Conservation (phyloP, 495 filamentous ascomycete genomes). For the Penicillium robsamsonii region DNA sequence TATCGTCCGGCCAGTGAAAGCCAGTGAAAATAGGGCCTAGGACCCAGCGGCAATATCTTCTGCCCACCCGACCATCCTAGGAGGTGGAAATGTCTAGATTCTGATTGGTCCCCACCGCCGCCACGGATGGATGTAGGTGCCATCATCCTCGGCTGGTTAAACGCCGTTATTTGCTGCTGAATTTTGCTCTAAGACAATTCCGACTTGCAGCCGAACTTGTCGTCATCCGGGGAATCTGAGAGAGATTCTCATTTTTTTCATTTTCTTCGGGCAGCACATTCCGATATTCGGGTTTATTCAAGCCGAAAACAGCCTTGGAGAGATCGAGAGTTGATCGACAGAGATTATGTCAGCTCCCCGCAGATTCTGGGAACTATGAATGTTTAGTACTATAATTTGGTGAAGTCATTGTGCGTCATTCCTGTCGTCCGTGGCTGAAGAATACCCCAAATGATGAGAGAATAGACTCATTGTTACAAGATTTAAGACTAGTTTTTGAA, state of each 20-base stretch:
- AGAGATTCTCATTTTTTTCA: not conserved
- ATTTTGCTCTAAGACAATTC: conserved; percentile 13
- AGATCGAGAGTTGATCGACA: conserved; percentile 10
- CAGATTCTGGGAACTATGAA: conserved; percentile 18
- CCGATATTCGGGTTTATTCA: conserved; percentile 19
- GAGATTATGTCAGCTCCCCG: conserved; percentile 27
- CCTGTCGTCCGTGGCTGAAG: conserved; percentile 14
- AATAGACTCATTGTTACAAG: not conserved
- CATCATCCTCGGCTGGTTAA: conserved; percentile 36
- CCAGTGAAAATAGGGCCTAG: conserved; percentile 14
- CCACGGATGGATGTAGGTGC: conserved; percentile 21
- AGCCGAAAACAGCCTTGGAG: conserved; percentile 9
- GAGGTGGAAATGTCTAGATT: conserved; percentile 18
- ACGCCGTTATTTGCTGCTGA: conserved; percentile 32
- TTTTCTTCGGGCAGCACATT: conserved; percentile 3
- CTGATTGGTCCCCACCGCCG: conserved; percentile 38
- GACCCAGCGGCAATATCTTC: conserved; percentile 41
- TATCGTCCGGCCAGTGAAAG: conserved; percentile 12
- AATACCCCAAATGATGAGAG: not conserved
- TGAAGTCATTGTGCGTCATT: conserved; percentile 36
- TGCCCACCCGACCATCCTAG: conserved; percentile 29
- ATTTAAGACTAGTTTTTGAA: not conserved
- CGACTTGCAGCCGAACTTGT: conserved; percentile 25
- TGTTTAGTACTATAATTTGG: not conserved
- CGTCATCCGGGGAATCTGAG: conserved; percentile 23